Evolutionary conservation across 192 early-diverging fungal species (phyloP).

Genomic region (Kickxella alabastrina): DNA sequence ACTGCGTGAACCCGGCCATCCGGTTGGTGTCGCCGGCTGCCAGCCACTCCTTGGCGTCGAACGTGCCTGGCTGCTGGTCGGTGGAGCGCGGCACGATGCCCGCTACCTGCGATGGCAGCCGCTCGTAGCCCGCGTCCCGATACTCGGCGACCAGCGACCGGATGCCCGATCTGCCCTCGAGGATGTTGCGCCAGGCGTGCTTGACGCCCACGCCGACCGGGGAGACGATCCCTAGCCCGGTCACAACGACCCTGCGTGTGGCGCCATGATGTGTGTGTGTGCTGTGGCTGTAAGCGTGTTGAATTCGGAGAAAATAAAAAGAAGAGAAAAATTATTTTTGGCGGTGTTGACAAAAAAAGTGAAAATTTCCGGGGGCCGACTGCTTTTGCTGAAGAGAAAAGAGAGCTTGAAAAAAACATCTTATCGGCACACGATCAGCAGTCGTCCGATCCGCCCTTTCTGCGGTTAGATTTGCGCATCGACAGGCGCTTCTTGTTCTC

Average conservation of each 20-base stretch:
- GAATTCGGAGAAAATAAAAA: neutral
- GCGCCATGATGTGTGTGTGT: too few species aligned
- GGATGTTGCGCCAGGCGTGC: slow-evolving; percentile 66
- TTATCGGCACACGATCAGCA: too few species aligned
- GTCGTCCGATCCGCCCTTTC: slow-evolving; percentile 44
- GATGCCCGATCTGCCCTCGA: slow-evolving; percentile 74
- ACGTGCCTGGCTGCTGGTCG: slow-evolving; percentile 54
- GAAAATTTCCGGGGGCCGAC: too few species aligned
- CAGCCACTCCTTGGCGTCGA: slow-evolving; percentile 71
- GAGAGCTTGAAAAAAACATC: too few species aligned
- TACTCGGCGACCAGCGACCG: slow-evolving; percentile 50
- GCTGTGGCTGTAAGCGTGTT: slow-evolving; percentile 15
- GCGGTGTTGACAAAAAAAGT: too few species aligned
- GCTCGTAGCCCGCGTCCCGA: slow-evolving; percentile 53
- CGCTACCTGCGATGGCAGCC: slow-evolving; percentile 71
- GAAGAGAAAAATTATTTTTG: too few species aligned
- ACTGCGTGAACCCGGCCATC: slow-evolving; percentile 84
- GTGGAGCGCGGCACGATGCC: slow-evolving; percentile 61
- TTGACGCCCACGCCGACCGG: slow-evolving; percentile 78
- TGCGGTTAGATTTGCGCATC: slow-evolving; percentile 61
- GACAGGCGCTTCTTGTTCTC: slow-evolving; percentile 63
- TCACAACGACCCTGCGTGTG: slow-evolving; percentile 79
- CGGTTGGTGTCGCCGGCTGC: slow-evolving; percentile 69
- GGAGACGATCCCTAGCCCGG: slow-evolving; percentile 89
- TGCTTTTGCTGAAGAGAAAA: too few species aligned